Conservation (phyloP, 1,284 basidiomycete genomes). For the Ustilago trichophora region DNA sequence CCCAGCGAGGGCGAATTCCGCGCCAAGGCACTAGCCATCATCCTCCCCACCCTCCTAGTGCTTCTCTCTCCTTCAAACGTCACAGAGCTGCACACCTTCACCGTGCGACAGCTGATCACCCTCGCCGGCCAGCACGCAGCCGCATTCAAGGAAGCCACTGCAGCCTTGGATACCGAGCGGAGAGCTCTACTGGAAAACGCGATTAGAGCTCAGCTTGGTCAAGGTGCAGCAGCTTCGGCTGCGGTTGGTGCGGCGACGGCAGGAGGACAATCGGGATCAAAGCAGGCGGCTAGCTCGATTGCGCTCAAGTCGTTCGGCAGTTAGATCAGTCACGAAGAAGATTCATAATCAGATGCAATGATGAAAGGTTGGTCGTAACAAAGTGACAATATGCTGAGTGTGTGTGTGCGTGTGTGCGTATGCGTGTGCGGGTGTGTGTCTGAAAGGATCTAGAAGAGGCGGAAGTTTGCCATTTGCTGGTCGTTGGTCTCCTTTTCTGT, state of each 20-base stretch:
- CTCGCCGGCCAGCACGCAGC: slow-evolving; percentile 79
- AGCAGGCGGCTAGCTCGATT: slow-evolving; percentile 28
- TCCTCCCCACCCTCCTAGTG: slow-evolving; percentile 81
- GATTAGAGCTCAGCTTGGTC: slow-evolving; percentile 67
- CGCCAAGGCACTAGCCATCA: slow-evolving; percentile 76
- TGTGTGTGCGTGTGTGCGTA: background rate
- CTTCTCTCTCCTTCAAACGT: slow-evolving; percentile 71
- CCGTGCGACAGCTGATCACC: slow-evolving; percentile 78
- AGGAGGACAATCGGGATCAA: background rate
- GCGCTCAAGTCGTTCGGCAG: slow-evolving; percentile 51
- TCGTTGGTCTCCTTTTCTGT: background rate
- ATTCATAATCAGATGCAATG: too few relatives aligned
- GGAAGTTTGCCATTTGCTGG: slow-evolving; percentile 25
- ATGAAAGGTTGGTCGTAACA: too few relatives aligned
- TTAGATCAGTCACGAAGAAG: background rate
- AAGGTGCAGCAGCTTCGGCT: background rate
- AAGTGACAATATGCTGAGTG: too few relatives aligned
- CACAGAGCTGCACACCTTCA: slow-evolving; percentile 72
- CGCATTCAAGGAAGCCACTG: slow-evolving; percentile 87
- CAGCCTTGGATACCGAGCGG: slow-evolving; percentile 73
- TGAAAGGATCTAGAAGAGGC: slow-evolving; percentile 11
- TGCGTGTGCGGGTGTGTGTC: background rate
- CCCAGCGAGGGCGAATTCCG: slow-evolving; percentile 29
- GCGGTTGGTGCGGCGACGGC: background rate
- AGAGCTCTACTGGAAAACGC: slow-evolving; percentile 79